Evolutionary conservation across 768 basidiomycete genomes (phyloP).

Genomic region (Ramaria sp.): DNA sequence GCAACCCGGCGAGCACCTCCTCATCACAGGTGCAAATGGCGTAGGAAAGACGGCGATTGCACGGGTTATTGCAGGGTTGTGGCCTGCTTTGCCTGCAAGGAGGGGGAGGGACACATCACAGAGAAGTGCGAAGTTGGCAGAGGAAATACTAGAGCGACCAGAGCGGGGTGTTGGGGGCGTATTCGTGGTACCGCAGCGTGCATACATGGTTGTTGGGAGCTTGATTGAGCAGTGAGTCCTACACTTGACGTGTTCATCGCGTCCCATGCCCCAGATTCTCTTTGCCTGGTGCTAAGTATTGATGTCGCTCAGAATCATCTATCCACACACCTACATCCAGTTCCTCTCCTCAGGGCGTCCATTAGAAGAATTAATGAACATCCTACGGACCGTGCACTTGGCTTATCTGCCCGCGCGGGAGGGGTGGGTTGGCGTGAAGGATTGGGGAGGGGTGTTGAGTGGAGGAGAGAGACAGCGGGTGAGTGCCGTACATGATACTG

Average conservation of each 20-base stretch:
- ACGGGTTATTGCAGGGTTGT: constrained; percentile 79
- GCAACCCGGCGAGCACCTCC: constrained; percentile 63
- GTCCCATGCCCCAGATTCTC: background rate
- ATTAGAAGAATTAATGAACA: constrained; percentile 58
- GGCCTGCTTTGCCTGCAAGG: constrained; percentile 35
- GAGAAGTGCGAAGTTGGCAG: too few relatives aligned
- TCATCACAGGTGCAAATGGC: constrained; percentile 90
- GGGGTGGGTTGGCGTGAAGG: constrained; percentile 82
- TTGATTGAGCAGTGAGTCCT: constrained; percentile 66
- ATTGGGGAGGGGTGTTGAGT: constrained; percentile 93
- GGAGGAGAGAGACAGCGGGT: constrained; percentile 96
- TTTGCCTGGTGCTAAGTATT: background rate
- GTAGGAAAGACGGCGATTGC: constrained; percentile 89
- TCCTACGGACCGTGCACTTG: constrained; percentile 73
- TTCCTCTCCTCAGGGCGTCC: constrained; percentile 51
- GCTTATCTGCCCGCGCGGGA: constrained; percentile 79
- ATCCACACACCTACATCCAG: constrained; percentile 77
- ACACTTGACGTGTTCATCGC: background rate
- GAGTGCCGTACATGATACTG: background rate
- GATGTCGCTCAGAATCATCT: constrained; percentile 48
- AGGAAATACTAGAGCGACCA: constrained; percentile 18
- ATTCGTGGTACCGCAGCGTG: constrained; percentile 86
- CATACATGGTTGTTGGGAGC: constrained; percentile 85
- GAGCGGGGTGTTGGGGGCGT: constrained; percentile 41
- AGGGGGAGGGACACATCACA: constrained; percentile 6